phyloP scores from a whole-genome alignment of 1,284 basidiomycete genomes.

The Cryptococcus jaspeensis region DNA sequence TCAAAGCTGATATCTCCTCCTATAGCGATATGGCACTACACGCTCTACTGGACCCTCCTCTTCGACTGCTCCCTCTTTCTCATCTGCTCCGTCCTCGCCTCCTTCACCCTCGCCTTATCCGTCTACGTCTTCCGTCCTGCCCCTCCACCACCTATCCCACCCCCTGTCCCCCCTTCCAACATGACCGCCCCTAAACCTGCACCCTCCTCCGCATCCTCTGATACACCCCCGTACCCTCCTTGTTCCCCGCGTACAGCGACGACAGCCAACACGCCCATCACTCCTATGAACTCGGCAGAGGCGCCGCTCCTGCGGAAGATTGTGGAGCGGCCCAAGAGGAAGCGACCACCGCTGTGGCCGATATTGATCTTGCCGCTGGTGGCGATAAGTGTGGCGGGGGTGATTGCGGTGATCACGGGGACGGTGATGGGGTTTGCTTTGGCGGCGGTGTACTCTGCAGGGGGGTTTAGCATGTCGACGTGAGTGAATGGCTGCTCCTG shows the following conservation, averaged over 20 bases:
- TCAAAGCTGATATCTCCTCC: no score
- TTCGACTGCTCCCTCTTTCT: constrained; percentile 71
- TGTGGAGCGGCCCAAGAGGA: constrained; percentile 9
- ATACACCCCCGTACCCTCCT: not conserved
- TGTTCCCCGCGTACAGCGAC: not conserved
- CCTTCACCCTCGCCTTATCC: constrained; percentile 66
- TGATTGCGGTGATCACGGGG: constrained; percentile 66
- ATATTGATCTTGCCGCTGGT: constrained; percentile 35
- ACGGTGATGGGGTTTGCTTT: constrained; percentile 70
- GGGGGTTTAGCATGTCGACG: constrained; percentile 74
- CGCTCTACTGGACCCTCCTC: constrained; percentile 77
- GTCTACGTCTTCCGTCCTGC: constrained; percentile 54
- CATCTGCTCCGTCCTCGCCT: constrained; percentile 65
- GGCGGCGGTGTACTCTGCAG: constrained; percentile 67
- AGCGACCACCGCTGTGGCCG: constrained; percentile 41
- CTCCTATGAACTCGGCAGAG: no score
- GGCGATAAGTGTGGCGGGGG: constrained; percentile 54
- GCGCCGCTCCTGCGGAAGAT: not conserved
- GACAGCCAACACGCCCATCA: not conserved
- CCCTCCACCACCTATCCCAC: not conserved
- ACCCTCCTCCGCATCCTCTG: not conserved
- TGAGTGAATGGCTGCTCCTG: constrained; percentile 51
- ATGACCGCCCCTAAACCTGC: not conserved
- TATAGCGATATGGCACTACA: constrained; percentile 75
- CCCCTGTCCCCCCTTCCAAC: not conserved